Base-by-base conservation (phyloP, 306 rosid species). In the Malus sieversii region DNA sequence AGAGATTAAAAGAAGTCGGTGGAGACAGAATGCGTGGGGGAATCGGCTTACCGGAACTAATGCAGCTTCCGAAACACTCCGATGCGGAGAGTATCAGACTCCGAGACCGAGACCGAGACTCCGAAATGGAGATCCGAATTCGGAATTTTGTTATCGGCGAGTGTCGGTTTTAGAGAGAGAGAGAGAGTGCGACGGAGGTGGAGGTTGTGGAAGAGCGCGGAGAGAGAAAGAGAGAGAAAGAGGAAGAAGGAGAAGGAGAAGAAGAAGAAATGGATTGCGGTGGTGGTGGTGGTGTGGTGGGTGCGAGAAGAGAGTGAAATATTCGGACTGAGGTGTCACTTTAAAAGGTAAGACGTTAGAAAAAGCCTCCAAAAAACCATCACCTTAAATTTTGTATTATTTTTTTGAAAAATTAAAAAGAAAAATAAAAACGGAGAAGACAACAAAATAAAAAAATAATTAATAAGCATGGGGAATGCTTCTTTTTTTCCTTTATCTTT, bases 311-410 rank as follows among this genome's bases (percentile, higher is more conserved):
- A 79, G 88, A 82, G 82, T 82, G 88, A 82, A 81, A 84, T 81
- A 87, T 86, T 85, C 87, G 75, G 88, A 83, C 84, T 57, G 69
- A 58, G 87, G 88, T 85, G 85, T 84, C 85, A 82, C 84, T 80
- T 46, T 77, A 84, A 82, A 85, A 92, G 87, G 82, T 48, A 25
- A 78, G 84, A 79, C 80, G 87, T 84, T 81, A 70, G 67, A 73
- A 79, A 78, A 82, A 81, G 86, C 82, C 71, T 82, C 84, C 55
- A 48, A 82, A 80, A 85, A 83, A 44, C 77, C 70, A 72, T 30
- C 44, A 65, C 73, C 70, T 75, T 81, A 60, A 70, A 45, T 63
- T 52, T 65, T 42, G 20, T 61, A 35, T 19, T 20, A 51, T 11
- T 27, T 38, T 60, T 44, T 10, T 10, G 6, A 4, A 35, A 59